These are phyloP conservation scores for Macrocybe gigantea DNA, from an alignment of 768 basidiomycete genomes.

Conservation along the genomic window DNA sequence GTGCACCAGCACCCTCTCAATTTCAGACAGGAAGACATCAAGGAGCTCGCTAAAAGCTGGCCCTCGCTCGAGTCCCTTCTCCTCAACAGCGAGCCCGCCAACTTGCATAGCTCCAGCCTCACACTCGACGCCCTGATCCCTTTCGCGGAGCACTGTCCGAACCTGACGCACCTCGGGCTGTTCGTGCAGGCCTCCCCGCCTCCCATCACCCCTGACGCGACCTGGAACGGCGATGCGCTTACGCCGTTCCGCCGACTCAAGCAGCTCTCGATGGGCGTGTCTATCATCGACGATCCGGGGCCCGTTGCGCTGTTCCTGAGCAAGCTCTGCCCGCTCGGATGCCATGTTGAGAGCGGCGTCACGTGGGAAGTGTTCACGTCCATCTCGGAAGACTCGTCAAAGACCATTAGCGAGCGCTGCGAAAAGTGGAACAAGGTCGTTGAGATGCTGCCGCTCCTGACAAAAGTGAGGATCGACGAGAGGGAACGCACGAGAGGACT, in stretches of 20 bases:
- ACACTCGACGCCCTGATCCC: conserved; percentile 33
- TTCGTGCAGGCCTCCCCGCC: conserved; percentile 28
- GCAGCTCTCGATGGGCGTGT: conserved; percentile 45
- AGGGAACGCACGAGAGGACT: conserved; percentile 38
- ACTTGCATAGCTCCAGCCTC: conserved; percentile 20
- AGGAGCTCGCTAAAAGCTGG: conserved; percentile 38
- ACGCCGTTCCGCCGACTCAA: conserved; percentile 25
- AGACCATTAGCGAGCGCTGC: conserved; percentile 16
- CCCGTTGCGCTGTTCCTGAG: conserved; percentile 48
- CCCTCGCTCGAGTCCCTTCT: conserved; percentile 36
- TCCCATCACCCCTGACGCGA: conserved; percentile 7
- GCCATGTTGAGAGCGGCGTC: conserved; percentile 37
- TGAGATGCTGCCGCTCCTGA: conserved; percentile 7
- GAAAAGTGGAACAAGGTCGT: conserved; percentile 6
- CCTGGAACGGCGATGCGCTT: conserved; percentile 8
- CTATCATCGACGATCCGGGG: conserved; percentile 34
- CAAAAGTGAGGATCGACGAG: conserved; percentile 8
- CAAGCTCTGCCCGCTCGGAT: conserved; percentile 39
- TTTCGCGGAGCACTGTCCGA: conserved; percentile 34
- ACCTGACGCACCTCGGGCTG: conserved; percentile 33
- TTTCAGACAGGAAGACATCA: conserved; percentile 36
- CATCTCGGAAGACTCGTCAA: conserved; percentile 6
- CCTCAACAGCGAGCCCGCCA: conserved; percentile 41
- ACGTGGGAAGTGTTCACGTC: conserved; percentile 34
- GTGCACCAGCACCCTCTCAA: conserved; percentile 32